Percentiles rank a stretch among this genome's conserved stretches.
Conservation (phyloP, 1,284 basidiomycete genomes). For the Porodaedalea pini region DNA sequence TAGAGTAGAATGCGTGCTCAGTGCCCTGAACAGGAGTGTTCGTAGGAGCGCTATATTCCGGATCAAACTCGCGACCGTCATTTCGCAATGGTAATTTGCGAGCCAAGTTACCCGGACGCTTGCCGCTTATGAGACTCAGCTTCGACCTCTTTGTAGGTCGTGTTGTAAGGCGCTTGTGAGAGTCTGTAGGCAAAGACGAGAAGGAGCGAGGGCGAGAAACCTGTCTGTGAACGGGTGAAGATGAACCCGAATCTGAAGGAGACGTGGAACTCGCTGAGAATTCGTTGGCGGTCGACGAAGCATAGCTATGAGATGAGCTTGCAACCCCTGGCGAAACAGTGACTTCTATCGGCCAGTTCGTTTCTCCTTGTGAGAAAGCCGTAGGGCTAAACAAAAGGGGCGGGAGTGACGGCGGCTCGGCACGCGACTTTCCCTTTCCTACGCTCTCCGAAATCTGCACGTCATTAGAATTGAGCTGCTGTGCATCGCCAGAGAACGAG, state of each 20-base stretch:
- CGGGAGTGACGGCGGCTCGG: constrained; percentile 53
- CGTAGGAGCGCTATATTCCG: constrained; percentile 6
- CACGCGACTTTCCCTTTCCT: constrained; percentile 49
- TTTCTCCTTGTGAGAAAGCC: constrained; percentile 41
- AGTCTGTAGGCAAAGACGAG: constrained; percentile 48
- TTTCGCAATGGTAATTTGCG: constrained; percentile 51
- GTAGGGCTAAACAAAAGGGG: constrained; percentile 58
- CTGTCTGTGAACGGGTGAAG: constrained; percentile 24
- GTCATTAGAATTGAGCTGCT: neutral
- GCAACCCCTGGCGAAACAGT: neutral
- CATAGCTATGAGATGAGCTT: constrained; percentile 2
- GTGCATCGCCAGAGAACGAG: constrained; percentile 19
- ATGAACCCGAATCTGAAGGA: constrained; percentile 19
- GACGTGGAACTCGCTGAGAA: constrained; percentile 14
- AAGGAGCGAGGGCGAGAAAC: constrained; percentile 53
- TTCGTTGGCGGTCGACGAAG: constrained; percentile 1
- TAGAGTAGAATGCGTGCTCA: constrained; percentile 10
- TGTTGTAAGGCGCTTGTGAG: constrained; percentile 41
- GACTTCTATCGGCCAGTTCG: constrained; percentile 37
- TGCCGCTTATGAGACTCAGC: constrained; percentile 42
- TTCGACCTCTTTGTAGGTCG: constrained; percentile 46
- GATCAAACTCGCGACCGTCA: constrained; percentile 23
- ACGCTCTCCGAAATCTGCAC: constrained; percentile 31
- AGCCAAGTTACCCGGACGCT: constrained; percentile 47
- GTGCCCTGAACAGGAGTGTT: constrained; percentile 3